phyloP scores from a whole-genome alignment of 768 basidiomycete species.

The Trametes gibbosa region DNA sequence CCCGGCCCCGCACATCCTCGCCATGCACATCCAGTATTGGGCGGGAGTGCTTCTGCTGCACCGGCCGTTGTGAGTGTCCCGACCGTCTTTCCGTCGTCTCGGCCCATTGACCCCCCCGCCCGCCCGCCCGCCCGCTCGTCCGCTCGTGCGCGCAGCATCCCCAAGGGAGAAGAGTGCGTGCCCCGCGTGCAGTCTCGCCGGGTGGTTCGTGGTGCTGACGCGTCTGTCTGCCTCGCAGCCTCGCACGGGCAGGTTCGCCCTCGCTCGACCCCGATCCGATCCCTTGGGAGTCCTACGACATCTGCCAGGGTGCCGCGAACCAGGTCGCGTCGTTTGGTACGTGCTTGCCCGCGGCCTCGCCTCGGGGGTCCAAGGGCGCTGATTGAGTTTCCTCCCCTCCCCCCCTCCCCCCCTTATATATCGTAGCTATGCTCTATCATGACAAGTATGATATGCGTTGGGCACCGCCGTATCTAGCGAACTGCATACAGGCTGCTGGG shows the following conservation, averaged over 20 bases:
- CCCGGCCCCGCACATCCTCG: conserved; percentile 65
- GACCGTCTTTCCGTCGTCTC: neutral
- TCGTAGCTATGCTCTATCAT: conserved; percentile 54
- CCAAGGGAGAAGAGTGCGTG: conserved; percentile 66
- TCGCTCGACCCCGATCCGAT: conserved; percentile 35
- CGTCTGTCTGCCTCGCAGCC: neutral
- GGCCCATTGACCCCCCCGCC: neutral
- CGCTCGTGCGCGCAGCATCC: conserved; percentile 47
- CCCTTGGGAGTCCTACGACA: conserved; percentile 68
- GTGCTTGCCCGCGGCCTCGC: no score
- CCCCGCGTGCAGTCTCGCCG: no score
- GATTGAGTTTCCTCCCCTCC: no score
- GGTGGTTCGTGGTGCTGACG: neutral
- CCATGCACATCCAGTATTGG: conserved; percentile 76
- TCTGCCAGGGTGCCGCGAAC: conserved; percentile 73
- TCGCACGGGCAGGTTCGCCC: conserved; percentile 4
- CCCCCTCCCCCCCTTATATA: neutral
- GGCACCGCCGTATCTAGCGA: conserved; percentile 61
- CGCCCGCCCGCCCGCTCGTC: no score
- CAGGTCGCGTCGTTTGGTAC: conserved; percentile 67
- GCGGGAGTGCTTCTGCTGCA: conserved; percentile 69
- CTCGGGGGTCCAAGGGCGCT: no score
- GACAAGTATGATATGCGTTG: conserved; percentile 61
- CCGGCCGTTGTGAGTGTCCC: conserved; percentile 70
- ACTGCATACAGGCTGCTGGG: conserved; percentile 70